phyloP scores from a whole-genome alignment of 768 basidiomycete genomes.

The Hygrocybe punicea region DNA sequence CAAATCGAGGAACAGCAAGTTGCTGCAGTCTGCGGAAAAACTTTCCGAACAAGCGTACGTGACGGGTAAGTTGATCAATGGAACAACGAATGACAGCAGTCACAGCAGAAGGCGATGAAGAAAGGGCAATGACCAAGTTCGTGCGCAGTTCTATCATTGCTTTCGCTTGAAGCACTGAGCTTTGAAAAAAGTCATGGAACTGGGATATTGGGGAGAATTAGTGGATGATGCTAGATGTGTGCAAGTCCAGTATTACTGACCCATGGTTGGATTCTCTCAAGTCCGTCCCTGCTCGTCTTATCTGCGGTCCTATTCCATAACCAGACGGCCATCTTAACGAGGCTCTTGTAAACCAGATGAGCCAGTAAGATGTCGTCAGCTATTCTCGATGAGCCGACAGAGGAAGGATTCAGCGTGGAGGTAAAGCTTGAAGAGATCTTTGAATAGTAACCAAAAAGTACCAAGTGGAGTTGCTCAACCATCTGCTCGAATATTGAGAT shows the following conservation, averaged over 20 bases:
- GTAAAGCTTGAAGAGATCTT: conserved; percentile 42
- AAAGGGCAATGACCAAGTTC: conserved; percentile 45
- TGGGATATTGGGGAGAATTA: conserved; percentile 23
- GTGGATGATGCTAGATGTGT: not conserved
- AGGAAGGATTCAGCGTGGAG: conserved; percentile 40
- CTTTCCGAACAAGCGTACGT: conserved; percentile 72
- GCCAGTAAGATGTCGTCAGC: conserved; percentile 48
- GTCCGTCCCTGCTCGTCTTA: conserved; percentile 42
- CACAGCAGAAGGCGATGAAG: conserved; percentile 29
- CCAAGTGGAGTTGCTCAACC: conserved; percentile 47
- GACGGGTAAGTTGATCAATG: conserved; percentile 60
- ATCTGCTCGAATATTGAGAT: conserved; percentile 41
- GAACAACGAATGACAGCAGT: conserved; percentile 42
- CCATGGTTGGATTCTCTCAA: conserved; percentile 49
- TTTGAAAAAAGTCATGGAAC: conserved; percentile 61
- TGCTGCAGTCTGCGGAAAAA: conserved; percentile 76
- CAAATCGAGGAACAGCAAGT: conserved; percentile 55
- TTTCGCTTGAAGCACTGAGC: conserved; percentile 55
- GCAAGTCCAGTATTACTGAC: conserved; percentile 33
- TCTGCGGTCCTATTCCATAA: conserved; percentile 53
- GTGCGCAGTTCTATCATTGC: conserved; percentile 57
- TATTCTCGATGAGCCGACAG: conserved; percentile 39
- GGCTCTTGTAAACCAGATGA: conserved; percentile 72
- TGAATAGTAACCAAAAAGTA: conserved; percentile 62
- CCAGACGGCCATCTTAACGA: conserved; percentile 70